These are phyloP conservation scores for Schizosaccharomyces pombe DNA, from an alignment of 805 yeast species.

Conservation along the genomic window DNA sequence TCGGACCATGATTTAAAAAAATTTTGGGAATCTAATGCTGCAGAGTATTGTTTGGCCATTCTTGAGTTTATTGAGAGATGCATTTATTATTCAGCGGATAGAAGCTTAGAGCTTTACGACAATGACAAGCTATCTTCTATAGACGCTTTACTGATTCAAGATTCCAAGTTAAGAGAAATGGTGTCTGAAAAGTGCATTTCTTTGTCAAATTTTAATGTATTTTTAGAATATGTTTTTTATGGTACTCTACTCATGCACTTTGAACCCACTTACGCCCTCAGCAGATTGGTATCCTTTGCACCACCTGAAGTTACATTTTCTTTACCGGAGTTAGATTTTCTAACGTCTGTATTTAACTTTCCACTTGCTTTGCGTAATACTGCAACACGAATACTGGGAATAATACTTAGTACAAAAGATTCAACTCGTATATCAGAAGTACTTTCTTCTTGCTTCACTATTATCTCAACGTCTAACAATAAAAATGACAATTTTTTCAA, in stretches of 20 bases:
- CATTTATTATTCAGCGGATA: neutral
- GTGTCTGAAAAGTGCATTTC: neutral
- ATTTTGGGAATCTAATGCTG: neutral
- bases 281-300: neutral
- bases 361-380: neutral
- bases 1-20: neutral
- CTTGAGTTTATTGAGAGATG: neutral
- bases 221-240: neutral
- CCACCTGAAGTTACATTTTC: neutral
- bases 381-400: neutral
- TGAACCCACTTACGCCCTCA: neutral
- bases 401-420: neutral
- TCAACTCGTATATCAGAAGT: neutral
- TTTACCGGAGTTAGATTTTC: neutral
- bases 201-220: neutral
- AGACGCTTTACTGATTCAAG: neutral
- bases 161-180: neutral
- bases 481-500: slow-evolving; percentile 14
- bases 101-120: neutral
- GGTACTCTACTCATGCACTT: neutral
- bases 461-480: neutral
- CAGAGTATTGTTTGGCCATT: neutral
- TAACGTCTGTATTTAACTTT: neutral
- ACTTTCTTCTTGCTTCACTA: neutral
- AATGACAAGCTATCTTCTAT: neutral